A percentile compares a stretch with the other conserved stretches of the same genome.
phyloP scores from a whole-genome alignment of 805 yeast genomes.

The Starmerella gropengiesseri region DNA sequence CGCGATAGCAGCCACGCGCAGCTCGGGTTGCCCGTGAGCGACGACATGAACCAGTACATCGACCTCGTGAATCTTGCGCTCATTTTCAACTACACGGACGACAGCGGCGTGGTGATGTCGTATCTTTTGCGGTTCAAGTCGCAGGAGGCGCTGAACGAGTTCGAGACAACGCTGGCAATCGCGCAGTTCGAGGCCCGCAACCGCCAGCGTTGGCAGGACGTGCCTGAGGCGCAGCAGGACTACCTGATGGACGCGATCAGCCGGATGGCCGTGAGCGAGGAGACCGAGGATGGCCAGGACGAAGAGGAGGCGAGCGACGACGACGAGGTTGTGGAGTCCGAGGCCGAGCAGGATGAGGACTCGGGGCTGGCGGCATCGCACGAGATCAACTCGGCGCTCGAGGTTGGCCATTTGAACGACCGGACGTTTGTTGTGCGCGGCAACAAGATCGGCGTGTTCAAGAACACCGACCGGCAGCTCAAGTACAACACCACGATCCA shows the following conservation, averaged over 20 bases:
- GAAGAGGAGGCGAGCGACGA: constrained; percentile 31
- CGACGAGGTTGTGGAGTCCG: constrained; percentile 27
- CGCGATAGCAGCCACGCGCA: constrained; percentile 25
- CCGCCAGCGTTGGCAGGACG: constrained; percentile 38
- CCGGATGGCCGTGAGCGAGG: constrained; percentile 31
- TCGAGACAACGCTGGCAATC: constrained; percentile 43
- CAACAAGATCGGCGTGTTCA: constrained; percentile 69
- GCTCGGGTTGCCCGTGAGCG: constrained; percentile 36
- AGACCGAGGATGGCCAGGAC: constrained; percentile 28
- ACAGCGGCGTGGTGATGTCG: constrained; percentile 38
- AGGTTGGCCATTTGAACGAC: constrained; percentile 59
- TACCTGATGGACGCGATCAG: constrained; percentile 48
- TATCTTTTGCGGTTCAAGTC: constrained; percentile 50
- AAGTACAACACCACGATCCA: constrained; percentile 60
- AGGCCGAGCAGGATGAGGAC: constrained; percentile 7
- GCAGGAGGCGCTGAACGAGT: constrained; percentile 35
- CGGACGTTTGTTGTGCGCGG: constrained; percentile 74
- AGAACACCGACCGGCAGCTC: constrained; percentile 38
- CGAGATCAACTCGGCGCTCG: constrained; percentile 51
- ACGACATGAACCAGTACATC: constrained; percentile 55
- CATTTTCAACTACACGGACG: constrained; percentile 48
- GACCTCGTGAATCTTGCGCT: constrained; percentile 47
- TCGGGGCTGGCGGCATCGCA: constrained; percentile 22
- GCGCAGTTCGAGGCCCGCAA: constrained; percentile 55
- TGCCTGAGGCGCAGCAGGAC: constrained; percentile 38